Evolutionary conservation across 495 filamentous ascomycete species (phyloP), one percentile per base, ranked within the genome.

Genomic region (Hapsidospora chrysogenum): DNA sequence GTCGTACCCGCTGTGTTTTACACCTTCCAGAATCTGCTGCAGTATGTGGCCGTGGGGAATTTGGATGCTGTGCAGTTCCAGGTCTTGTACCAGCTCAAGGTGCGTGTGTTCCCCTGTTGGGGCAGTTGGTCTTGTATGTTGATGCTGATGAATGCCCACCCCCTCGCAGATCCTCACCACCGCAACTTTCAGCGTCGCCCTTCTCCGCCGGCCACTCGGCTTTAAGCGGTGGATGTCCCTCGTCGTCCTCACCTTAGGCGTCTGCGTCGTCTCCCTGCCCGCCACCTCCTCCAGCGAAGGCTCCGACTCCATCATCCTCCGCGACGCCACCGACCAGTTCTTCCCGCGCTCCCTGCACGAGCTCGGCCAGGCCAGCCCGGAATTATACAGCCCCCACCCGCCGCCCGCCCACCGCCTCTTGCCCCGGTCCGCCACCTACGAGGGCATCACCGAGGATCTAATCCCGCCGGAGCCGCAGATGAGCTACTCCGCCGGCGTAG

Each of bases 41-140:
- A 95, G 55, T 97, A 94, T 53, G 68, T 93, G 33, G 89, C 84
- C 2, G 69, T 96, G 15, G 80, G 80, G 39, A 95, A 97, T 48
- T 59, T 95, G 39, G 84, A 86, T 36, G 78, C 89, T 2, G 83
- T 87, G 6, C 79, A 85, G 27, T 95, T 93, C 53, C 86, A 95
- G 54, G 75, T 92, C 31, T 76, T 89, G 15, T 87, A 84, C 46
- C 89, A 97, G 51, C 63, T 95, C 20, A 94, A 93, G 56, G 56
- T 60, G 43, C 30, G 32, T 16, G 5, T 3, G 31, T n/a, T n/a
- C n/a, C n/a, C n/a, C n/a, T n/a, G n/a, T n/a, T n/a, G n/a, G n/a
- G n/a, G n/a, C n/a, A n/a, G n/a, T n/a, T n/a, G n/a, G n/a, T n/a
- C n/a, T n/a, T n/a, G n/a, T n/a, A n/a, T n/a, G n/a, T n/a, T n/a